phyloP scores from a whole-genome alignment of 805 yeast genomes.

The Kodamaea neixiangensis region DNA sequence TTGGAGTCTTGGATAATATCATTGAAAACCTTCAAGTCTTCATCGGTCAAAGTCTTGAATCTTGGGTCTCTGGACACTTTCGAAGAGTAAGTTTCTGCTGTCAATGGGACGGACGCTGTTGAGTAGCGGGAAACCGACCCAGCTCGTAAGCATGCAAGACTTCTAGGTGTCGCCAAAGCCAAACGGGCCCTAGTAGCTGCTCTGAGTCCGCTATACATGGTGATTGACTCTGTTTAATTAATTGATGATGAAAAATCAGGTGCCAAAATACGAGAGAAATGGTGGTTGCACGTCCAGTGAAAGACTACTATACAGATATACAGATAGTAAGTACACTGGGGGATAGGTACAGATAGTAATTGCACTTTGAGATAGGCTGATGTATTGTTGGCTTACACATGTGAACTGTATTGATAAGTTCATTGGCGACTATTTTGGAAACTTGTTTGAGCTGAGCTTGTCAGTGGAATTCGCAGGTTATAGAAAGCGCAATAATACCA shows the following conservation, averaged over 20 bases:
- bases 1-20: conserved; percentile 54
- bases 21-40: conserved; percentile 63
- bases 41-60: conserved; percentile 53
- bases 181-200: conserved; percentile 4
- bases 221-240: conserved; percentile 5
- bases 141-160: background rate
- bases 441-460: too few species aligned
- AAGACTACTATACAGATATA: too few species aligned
- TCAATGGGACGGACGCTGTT: conserved; percentile 48
- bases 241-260: conserved; percentile 1
- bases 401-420: too few species aligned
- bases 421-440: too few species aligned
- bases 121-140: conserved; percentile 18
- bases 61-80: conserved; percentile 51
- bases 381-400: too few species aligned
- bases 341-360: too few species aligned
- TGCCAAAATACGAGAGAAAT: background rate
- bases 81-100: conserved; percentile 69
- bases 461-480: too few species aligned
- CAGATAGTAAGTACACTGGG: too few species aligned
- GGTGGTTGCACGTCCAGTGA: background rate
- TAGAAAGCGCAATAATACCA: too few species aligned
- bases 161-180: background rate
- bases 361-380: too few species aligned
- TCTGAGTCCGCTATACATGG: conserved; percentile 10